A percentile compares a stretch with the other conserved stretches of the same genome.
phyloP scores from a whole-genome alignment of 495 filamentous ascomycete genomes.

The Tuber calosporum region DNA sequence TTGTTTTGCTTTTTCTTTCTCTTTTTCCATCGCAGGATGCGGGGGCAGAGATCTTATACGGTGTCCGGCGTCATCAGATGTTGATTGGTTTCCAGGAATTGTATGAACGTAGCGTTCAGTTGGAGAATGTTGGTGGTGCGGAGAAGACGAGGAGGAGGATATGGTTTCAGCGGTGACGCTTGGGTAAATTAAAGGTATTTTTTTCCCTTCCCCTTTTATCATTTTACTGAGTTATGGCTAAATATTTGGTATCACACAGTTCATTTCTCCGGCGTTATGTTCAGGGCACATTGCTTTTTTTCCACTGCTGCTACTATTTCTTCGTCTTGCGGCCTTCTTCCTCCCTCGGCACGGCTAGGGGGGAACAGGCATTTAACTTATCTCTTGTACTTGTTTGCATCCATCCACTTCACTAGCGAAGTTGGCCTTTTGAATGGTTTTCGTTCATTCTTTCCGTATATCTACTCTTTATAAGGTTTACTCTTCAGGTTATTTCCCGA shows the following conservation, averaged over 20 bases:
- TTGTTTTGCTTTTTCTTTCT: conserved; percentile 3
- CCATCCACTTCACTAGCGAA: not conserved
- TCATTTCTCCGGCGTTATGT: not conserved
- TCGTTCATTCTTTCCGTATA: not conserved
- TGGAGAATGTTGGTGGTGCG: conserved; percentile 30
- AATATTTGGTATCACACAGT: not conserved
- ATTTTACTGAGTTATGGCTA: not conserved
- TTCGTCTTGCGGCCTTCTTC: not conserved
- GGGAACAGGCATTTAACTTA: not conserved
- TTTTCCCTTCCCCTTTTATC: not conserved
- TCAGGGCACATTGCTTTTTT: not conserved
- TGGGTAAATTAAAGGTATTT: not conserved
- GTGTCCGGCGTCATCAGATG: conserved; percentile 12
- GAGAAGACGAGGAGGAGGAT: conserved; percentile 26
- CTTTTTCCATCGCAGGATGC: not conserved
- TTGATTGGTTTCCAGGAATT: conserved; percentile 35
- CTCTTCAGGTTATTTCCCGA: not conserved
- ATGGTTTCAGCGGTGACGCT: conserved; percentile 2
- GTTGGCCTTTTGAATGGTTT: not conserved
- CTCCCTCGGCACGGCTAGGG: not conserved
- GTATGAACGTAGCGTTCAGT: conserved; percentile 41
- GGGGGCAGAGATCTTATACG: conserved; percentile 9
- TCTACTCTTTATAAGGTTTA: not conserved
- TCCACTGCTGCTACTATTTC: not conserved
- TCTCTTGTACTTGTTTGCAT: conserved; percentile 4